A percentile compares a stretch with the other conserved stretches of the same genome.
Conservation (phyloP, 78 protist genomes). For the Dictyostelium firmibasis region DNA sequence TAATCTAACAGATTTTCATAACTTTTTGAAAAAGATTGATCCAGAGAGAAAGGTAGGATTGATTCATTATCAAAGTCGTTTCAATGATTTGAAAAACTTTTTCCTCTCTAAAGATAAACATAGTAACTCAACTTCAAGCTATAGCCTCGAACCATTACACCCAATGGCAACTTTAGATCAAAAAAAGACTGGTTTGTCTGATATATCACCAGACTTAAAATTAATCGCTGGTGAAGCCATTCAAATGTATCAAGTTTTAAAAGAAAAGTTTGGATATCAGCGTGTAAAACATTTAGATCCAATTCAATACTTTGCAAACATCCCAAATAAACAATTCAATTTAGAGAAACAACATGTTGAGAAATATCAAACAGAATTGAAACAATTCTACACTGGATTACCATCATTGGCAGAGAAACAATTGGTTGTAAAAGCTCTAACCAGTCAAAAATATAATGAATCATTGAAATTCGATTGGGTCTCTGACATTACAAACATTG, state of each 20-base stretch:
- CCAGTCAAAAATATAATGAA: background rate
- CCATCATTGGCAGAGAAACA: background rate
- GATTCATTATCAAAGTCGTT: conserved; percentile 61
- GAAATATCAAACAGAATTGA: background rate
- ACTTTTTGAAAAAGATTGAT: conserved; percentile 69
- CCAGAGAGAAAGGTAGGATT: conserved; percentile 12
- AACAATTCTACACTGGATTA: background rate
- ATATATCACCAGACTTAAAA: background rate
- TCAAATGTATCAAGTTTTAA: background rate
- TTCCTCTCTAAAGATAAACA: background rate
- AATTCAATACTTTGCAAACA: background rate
- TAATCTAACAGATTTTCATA: conserved; percentile 71
- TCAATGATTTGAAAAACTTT: conserved; percentile 64
- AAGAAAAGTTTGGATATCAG: background rate
- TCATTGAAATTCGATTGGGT: background rate
- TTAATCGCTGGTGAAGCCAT: background rate
- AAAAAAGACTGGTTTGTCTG: background rate
- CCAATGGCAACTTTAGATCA: background rate
- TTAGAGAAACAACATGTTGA: conserved; percentile 4
- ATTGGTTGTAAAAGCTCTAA: background rate
- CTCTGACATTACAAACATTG: background rate
- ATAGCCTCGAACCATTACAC: background rate
- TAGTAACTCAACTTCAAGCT: background rate
- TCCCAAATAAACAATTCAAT: background rate
- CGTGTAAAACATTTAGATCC: background rate